Percentiles rank a stretch among this genome's conserved stretches.
Evolutionary conservation across 2,329 filamentous ascomycete species (phyloP).

Genomic region (Colletotrichum somersetense): DNA sequence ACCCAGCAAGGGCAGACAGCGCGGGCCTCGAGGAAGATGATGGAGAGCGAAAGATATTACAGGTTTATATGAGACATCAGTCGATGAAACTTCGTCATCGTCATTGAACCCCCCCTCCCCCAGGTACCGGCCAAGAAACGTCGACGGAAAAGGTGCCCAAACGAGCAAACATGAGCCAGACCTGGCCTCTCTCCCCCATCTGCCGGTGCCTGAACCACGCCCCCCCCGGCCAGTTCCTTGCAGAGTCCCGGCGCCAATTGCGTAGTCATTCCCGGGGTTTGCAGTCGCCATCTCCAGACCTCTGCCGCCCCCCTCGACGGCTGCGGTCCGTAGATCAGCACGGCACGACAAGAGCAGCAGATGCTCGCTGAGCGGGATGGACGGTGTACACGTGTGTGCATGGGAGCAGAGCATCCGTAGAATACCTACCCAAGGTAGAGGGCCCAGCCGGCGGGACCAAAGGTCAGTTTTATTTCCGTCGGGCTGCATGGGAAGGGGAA

Average conservation of each 20-base stretch:
- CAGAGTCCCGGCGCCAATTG: not conserved
- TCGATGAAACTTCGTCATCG: conserved; percentile 32
- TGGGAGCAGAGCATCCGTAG: not conserved
- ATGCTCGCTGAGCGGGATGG: not conserved
- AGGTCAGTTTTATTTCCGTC: conserved; percentile 19
- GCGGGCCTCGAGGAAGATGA: not conserved
- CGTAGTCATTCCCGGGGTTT: not conserved
- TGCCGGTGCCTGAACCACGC: no score
- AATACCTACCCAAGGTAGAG: conserved; percentile 5
- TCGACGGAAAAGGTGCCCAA: conserved; percentile 18
- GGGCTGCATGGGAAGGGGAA: conserved; percentile 7
- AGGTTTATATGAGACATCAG: conserved; percentile 1
- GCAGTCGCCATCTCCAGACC: not conserved
- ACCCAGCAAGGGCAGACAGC: not conserved
- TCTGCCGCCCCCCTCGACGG: not conserved
- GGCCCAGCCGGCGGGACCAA: not conserved
- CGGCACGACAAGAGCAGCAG: not conserved
- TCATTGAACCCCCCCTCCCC: not conserved
- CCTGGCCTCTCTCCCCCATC: not conserved
- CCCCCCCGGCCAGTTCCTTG: not conserved
- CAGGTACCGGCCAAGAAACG: conserved; percentile 22
- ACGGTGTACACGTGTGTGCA: not conserved
- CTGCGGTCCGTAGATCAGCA: no score
- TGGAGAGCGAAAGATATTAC: not conserved
- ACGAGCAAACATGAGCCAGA: not conserved